phyloP scores from a whole-genome alignment of 306 rosid genomes.

The Dalbergia oliveri region DNA sequence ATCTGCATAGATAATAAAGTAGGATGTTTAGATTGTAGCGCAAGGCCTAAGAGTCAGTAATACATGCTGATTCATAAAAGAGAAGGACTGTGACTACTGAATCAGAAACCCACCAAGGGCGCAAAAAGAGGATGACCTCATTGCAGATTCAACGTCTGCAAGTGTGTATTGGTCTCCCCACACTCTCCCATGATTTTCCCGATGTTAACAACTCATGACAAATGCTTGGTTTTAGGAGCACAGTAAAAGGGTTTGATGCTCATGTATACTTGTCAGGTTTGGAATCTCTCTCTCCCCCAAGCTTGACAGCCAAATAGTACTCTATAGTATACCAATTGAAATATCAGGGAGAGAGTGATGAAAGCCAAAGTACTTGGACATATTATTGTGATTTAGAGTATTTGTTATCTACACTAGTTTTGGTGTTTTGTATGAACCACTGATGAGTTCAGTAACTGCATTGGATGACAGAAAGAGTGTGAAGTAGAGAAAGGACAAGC shows the following conservation, averaged over 20 bases:
- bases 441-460: slow-evolving; percentile 33
- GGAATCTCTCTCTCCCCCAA: not conserved
- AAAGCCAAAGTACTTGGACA: slow-evolving; percentile 19
- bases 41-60: slow-evolving; percentile 35
- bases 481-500: slow-evolving; percentile 1
- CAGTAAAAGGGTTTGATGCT: slow-evolving; percentile 11
- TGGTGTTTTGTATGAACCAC: slow-evolving; percentile 41
- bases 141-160: not conserved
- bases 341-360: slow-evolving; percentile 5
- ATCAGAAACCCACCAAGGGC: slow-evolving; percentile 1
- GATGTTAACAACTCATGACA: slow-evolving; percentile 42
- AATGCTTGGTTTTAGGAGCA: slow-evolving; percentile 28
- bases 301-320: slow-evolving; percentile 6
- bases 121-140: slow-evolving; percentile 38
- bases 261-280: not conserved
- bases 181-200: slow-evolving; percentile 36
- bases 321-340: not conserved
- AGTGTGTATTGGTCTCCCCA: slow-evolving; percentile 26
- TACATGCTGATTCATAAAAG: slow-evolving; percentile 31
- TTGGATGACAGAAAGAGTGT: slow-evolving; percentile 31
- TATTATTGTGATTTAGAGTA: not conserved
- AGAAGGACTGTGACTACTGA: not conserved
- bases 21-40: slow-evolving; percentile 1
- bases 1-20: not conserved
- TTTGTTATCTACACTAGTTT: slow-evolving; percentile 37